phyloP scores from a whole-genome alignment of 352 stramenopile species.

The Phytophthora constricta region DNA sequence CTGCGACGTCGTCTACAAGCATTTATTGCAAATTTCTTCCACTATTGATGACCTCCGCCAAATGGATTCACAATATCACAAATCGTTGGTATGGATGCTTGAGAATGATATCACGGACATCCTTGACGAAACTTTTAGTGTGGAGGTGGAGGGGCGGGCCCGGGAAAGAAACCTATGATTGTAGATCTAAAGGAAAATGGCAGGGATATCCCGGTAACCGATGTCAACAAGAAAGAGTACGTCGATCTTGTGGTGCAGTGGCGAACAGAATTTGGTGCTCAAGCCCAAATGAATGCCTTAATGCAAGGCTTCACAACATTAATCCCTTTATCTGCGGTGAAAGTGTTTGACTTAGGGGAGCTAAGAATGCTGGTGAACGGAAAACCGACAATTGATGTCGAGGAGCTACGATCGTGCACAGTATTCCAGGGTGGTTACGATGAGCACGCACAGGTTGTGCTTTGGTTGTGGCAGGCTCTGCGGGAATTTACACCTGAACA shows the following conservation, averaged over 20 bases:
- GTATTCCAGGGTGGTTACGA: conserved; percentile 87
- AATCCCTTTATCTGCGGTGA: conserved; percentile 54
- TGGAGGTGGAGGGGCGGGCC: conserved; percentile 45
- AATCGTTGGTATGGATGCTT: conserved; percentile 87
- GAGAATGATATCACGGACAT: conserved; percentile 81
- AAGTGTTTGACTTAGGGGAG: conserved; percentile 53
- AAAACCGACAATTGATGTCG: conserved; percentile 79
- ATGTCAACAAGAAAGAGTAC: conserved; percentile 83
- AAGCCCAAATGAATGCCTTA: conserved; percentile 66
- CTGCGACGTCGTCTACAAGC: conserved; percentile 78
- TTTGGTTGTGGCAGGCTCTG: conserved; percentile 89
- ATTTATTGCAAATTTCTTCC: conserved; percentile 55
- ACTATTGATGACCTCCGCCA: conserved; percentile 67
- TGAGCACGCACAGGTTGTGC: conserved; percentile 73
- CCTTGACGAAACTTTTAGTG: conserved; percentile 89
- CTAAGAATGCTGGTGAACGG: conserved; percentile 57
- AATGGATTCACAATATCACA: conserved; percentile 84
- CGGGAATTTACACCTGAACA: conserved; percentile 67
- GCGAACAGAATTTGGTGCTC: conserved; percentile 58
- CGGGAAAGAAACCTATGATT: conserved; percentile 27
- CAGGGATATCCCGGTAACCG: conserved; percentile 64
- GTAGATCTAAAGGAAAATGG: conserved; percentile 76
- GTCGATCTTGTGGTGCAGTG: conserved; percentile 70
- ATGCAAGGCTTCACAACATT: conserved; percentile 57
- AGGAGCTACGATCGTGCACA: conserved; percentile 81